Evolutionary conservation across 805 yeast species (phyloP).

Genomic region (Candida insectorum): DNA sequence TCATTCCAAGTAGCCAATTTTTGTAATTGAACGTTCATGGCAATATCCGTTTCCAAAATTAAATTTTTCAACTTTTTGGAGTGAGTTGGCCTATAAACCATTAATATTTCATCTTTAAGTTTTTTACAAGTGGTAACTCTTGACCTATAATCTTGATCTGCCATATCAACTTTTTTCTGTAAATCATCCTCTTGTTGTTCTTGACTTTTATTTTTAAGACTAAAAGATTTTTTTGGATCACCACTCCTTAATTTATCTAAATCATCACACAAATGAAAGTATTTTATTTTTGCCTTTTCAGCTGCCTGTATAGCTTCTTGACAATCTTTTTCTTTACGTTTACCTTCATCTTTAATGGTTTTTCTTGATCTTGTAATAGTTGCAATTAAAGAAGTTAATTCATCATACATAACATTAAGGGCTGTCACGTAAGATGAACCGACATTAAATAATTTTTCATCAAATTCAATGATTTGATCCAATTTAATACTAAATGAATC

Average conservation of each 20-base stretch:
- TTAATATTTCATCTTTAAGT: constrained; percentile 67
- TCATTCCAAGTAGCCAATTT: constrained; percentile 88
- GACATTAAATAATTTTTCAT: constrained; percentile 68
- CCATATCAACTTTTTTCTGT: constrained; percentile 70
- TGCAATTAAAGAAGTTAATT: constrained; percentile 64
- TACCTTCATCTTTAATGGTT: constrained; percentile 74
- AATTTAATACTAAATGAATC: constrained; percentile 68
- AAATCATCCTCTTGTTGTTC: constrained; percentile 91
- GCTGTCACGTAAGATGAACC: constrained; percentile 76
- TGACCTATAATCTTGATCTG: constrained; percentile 83
- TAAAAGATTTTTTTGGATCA: constrained; percentile 83
- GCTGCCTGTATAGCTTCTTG: constrained; percentile 77
- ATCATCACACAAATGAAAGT: constrained; percentile 79
- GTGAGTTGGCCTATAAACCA: constrained; percentile 72
- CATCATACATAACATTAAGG: constrained; percentile 81
- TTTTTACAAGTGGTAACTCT: constrained; percentile 72
- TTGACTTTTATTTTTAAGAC: constrained; percentile 73
- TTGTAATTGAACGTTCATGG: constrained; percentile 82
- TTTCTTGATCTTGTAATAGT: constrained; percentile 75
- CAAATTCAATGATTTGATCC: constrained; percentile 68
- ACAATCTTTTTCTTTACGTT: constrained; percentile 79
- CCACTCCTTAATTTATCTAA: constrained; percentile 75
- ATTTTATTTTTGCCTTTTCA: constrained; percentile 77
- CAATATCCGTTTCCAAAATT: constrained; percentile 84
- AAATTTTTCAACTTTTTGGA: constrained; percentile 70